Conservation (phyloP, 2,329 filamentous ascomycete genomes). For the Drechslera avenae region DNA sequence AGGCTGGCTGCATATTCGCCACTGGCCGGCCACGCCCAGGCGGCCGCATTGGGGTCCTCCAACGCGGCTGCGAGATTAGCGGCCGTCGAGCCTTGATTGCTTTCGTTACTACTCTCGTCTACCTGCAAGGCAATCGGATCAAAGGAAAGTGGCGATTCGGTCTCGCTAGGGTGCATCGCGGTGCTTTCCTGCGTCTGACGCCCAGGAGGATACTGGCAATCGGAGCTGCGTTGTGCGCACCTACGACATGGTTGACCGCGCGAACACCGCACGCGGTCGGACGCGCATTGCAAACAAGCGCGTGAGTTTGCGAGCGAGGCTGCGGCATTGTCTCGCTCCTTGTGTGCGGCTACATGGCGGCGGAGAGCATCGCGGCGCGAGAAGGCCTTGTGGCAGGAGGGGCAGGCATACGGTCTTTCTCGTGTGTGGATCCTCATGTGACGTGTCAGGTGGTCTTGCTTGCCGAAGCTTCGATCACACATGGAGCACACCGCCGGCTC, state of each 20-base stretch:
- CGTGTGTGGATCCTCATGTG: constrained; percentile 20
- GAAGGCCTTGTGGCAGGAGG: constrained; percentile 16
- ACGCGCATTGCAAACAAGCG: constrained; percentile 34
- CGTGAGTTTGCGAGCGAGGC: constrained; percentile 6
- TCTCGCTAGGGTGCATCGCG: background rate
- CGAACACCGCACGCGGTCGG: constrained; percentile 37
- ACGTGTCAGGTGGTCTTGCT: constrained; percentile 18
- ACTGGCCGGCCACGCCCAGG: constrained; percentile 1
- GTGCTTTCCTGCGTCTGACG: background rate
- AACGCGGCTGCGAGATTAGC: background rate
- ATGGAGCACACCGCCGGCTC: constrained; percentile 5
- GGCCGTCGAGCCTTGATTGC: background rate
- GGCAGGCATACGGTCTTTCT: constrained; percentile 18
- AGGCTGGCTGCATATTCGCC: background rate
- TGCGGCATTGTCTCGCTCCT: background rate
- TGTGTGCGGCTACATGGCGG: constrained; percentile 16
- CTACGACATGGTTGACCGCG: constrained; percentile 32
- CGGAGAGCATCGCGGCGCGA: constrained; percentile 8
- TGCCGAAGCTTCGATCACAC: constrained; percentile 12
- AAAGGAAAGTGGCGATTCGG: background rate
- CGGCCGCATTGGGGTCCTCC: background rate
- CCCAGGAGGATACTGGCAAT: constrained; percentile 30
- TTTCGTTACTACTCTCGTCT: background rate
- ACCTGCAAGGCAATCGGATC: background rate
- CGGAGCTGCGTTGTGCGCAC: constrained; percentile 24